Percentiles rank a stretch among this genome's conserved stretches.
Conservation (phyloP, 1,139 yeast species). For the Blastobotrys arbuscula region DNA sequence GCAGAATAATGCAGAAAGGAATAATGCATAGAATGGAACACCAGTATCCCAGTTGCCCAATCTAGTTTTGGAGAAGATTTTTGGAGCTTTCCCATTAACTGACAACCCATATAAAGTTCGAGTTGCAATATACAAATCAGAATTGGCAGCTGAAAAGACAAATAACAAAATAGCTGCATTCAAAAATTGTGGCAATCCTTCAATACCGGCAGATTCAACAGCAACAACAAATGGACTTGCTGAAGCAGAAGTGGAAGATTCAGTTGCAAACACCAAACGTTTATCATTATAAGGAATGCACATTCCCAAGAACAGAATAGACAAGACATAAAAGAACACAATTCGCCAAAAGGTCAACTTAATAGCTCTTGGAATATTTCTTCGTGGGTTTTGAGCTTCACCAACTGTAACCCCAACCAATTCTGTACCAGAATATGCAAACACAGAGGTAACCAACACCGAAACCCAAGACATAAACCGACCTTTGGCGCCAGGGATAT, state of each 20-base stretch:
- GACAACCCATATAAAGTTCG: slow-evolving; percentile 43
- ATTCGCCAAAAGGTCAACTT: slow-evolving; percentile 79
- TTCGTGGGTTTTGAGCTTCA: slow-evolving; percentile 77
- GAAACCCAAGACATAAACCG: slow-evolving; percentile 65
- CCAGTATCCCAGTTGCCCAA: slow-evolving; percentile 3
- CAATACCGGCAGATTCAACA: slow-evolving; percentile 62
- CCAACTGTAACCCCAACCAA: slow-evolving; percentile 86
- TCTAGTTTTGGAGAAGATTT: slow-evolving; percentile 33
- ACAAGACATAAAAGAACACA: slow-evolving; percentile 69
- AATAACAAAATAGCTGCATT: slow-evolving; percentile 70
- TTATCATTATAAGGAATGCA: slow-evolving; percentile 75
- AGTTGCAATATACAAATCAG: slow-evolving; percentile 53
- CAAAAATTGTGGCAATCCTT: slow-evolving; percentile 59
- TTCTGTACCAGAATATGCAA: slow-evolving; percentile 65
- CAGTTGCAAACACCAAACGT: slow-evolving; percentile 31
- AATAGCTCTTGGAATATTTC: slow-evolving; percentile 78
- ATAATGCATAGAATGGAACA: background rate
- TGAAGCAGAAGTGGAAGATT: slow-evolving; percentile 43
- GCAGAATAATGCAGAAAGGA: background rate
- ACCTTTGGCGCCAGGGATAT: slow-evolving; percentile 39
- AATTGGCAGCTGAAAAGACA: slow-evolving; percentile 67
- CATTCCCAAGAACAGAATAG: slow-evolving; percentile 76
- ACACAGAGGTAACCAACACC: slow-evolving; percentile 58
- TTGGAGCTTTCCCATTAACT: slow-evolving; percentile 61
- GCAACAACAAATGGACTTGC: slow-evolving; percentile 79